These are phyloP conservation scores for Lactarius tabidus DNA, from an alignment of 768 basidiomycete genomes.

Conservation along the genomic window DNA sequence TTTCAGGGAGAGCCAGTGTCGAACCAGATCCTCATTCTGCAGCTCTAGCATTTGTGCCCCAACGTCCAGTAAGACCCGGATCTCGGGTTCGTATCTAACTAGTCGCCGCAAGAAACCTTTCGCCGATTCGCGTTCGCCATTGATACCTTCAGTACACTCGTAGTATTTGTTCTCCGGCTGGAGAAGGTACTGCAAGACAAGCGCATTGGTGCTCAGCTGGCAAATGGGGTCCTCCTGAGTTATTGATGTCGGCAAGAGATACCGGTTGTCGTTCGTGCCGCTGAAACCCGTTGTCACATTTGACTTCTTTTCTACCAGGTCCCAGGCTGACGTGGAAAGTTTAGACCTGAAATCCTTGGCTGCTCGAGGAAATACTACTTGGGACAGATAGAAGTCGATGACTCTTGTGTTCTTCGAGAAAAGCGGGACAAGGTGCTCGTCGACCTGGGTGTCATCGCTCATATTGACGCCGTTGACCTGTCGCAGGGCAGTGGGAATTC, in stretches of 20 bases:
- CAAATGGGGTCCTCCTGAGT: constrained; percentile 36
- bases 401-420: constrained; percentile 37
- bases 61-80: constrained; percentile 50
- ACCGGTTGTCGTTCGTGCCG: constrained; percentile 49
- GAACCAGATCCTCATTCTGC: constrained; percentile 39
- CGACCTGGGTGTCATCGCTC: constrained; percentile 36
- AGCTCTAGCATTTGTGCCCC: constrained; percentile 56
- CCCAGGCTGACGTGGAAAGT: constrained; percentile 47
- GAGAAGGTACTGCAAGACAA: constrained; percentile 39
- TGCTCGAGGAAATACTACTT: constrained; percentile 47
- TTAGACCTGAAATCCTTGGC: constrained; percentile 47
- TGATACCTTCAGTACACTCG: constrained; percentile 21
- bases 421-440: constrained; percentile 30
- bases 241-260: constrained; percentile 36
- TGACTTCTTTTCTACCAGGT: constrained; percentile 41
- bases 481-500: constrained; percentile 33
- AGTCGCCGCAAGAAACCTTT: constrained; percentile 33
- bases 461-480: constrained; percentile 39
- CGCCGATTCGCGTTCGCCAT: constrained; percentile 21
- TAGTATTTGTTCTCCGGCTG: constrained; percentile 41
- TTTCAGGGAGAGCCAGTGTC: constrained; percentile 38
- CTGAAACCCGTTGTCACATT: constrained; percentile 48
- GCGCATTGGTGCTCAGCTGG: constrained; percentile 47
- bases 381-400: constrained; percentile 44
- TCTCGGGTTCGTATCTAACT: constrained; percentile 33